Conservation (phyloP, 2,329 filamentous ascomycete species). For the Clonostachys rhizophaga region DNA sequence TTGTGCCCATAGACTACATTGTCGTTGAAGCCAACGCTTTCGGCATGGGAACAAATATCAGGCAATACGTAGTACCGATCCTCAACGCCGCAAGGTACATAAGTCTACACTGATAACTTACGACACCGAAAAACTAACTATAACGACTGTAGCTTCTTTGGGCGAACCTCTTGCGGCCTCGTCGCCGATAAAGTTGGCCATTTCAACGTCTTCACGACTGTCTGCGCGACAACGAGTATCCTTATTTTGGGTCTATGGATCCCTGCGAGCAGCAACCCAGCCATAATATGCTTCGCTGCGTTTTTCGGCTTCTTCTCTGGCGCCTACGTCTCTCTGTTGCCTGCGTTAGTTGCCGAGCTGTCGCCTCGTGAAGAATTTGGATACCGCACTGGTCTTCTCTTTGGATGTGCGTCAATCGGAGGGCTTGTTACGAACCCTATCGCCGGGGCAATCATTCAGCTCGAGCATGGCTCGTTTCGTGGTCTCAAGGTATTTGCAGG, state of each 20-base stretch:
- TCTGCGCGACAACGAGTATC: constrained; percentile 32
- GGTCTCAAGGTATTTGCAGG: no score
- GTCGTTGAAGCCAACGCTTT: constrained; percentile 27
- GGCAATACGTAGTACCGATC: constrained; percentile 30
- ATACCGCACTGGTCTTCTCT: constrained; percentile 1
- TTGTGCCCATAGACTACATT: constrained; percentile 36
- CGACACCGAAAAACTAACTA: neutral
- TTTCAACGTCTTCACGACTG: constrained; percentile 33
- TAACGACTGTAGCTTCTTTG: constrained; percentile 25
- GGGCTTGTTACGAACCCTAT: constrained; percentile 59
- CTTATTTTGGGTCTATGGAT: constrained; percentile 32
- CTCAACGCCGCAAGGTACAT: constrained; percentile 30
- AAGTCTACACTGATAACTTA: neutral
- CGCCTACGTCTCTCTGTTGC: constrained; percentile 51
- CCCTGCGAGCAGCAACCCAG: constrained; percentile 22
- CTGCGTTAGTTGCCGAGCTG: constrained; percentile 49
- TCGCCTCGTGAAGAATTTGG: constrained; percentile 1
- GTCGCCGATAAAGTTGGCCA: constrained; percentile 24
- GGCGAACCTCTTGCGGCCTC: constrained; percentile 35
- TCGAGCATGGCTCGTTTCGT: neutral
- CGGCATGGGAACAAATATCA: constrained; percentile 22
- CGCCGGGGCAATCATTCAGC: neutral
- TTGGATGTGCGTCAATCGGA: constrained; percentile 53
- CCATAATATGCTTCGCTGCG: constrained; percentile 52
- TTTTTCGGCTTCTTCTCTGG: constrained; percentile 62